These are phyloP conservation scores for Tylopilus subfusipes DNA, from an alignment of 768 basidiomycete species.

Conservation along the genomic window DNA sequence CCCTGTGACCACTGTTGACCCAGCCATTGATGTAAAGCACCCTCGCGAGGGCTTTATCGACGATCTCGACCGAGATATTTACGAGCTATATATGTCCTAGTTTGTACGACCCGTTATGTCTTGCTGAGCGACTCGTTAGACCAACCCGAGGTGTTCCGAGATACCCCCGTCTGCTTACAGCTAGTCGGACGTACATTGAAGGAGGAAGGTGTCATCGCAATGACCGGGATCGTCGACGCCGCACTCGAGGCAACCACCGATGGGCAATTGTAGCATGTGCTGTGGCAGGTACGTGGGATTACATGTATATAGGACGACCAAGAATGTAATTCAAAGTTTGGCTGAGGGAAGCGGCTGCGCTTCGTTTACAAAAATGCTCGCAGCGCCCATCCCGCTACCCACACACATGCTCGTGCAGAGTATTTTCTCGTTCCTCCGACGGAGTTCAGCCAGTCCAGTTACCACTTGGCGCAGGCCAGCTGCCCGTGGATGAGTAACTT, in stretches of 20 bases:
- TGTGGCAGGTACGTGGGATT: not conserved
- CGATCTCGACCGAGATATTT: slow-evolving; percentile 44
- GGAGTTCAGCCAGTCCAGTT: slow-evolving; percentile 81
- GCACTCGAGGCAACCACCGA: slow-evolving; percentile 40
- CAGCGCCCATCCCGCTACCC: slow-evolving; percentile 89
- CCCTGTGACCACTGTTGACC: slow-evolving; percentile 65
- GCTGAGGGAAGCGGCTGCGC: slow-evolving; percentile 22
- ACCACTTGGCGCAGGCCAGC: slow-evolving; percentile 86
- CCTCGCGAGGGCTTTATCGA: slow-evolving; percentile 47
- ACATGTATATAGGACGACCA: not conserved
- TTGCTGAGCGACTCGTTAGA: slow-evolving; percentile 33
- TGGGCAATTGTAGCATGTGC: not conserved
- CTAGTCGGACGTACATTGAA: slow-evolving; percentile 66
- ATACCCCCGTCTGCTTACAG: slow-evolving; percentile 63
- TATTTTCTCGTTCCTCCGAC: slow-evolving; percentile 60
- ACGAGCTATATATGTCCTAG: slow-evolving; percentile 50
- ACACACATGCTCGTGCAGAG: slow-evolving; percentile 82
- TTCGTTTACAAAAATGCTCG: slow-evolving; percentile 77
- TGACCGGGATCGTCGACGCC: slow-evolving; percentile 61
- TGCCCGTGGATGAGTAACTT: slow-evolving; percentile 27
- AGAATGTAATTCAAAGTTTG: slow-evolving; percentile 24
- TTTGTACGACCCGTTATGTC: not conserved
- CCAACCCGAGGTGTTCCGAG: slow-evolving; percentile 49
- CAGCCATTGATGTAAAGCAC: slow-evolving; percentile 45
- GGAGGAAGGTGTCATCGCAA: slow-evolving; percentile 69